These are phyloP conservation scores for Tetrapyrgos nigripes DNA, from an alignment of 1,284 basidiomycete genomes.

Conservation along the genomic window DNA sequence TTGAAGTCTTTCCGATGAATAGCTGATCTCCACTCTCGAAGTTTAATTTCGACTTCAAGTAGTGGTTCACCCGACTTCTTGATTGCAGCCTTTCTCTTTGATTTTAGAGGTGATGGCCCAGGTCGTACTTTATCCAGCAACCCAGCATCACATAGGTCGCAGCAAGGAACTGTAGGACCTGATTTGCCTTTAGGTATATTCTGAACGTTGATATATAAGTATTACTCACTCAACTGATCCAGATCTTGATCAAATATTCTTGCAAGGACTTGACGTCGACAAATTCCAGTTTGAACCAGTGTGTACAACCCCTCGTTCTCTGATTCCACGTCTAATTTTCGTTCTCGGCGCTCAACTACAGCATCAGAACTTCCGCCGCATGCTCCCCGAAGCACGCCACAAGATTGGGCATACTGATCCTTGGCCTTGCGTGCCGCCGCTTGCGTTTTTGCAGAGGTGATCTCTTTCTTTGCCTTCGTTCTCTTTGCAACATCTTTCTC, in stretches of 20 bases:
- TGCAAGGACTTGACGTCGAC: slow-evolving; percentile 6
- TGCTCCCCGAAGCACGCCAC: slow-evolving; percentile 5
- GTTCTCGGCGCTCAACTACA: neutral
- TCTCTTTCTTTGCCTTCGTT: neutral
- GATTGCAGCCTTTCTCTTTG: neutral
- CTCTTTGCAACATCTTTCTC: too few species aligned
- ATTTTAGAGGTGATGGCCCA: neutral
- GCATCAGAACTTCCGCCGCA: slow-evolving; percentile 1
- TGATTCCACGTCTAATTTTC: neutral
- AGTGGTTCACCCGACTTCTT: neutral
- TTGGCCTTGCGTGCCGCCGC: too few species aligned
- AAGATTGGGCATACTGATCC: neutral
- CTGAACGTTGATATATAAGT: neutral
- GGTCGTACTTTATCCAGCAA: neutral
- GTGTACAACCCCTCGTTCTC: slow-evolving; percentile 8
- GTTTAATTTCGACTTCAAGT: neutral
- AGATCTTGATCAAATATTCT: slow-evolving; percentile 3
- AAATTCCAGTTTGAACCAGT: slow-evolving; percentile 6
- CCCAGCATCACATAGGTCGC: neutral
- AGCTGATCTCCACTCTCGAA: neutral
- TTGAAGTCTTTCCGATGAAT: neutral
- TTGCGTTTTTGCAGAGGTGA: neutral
- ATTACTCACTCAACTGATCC: neutral
- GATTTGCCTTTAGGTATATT: neutral
- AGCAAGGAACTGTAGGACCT: neutral